Evolutionary conservation across 129 eudicot genomes (phyloP), one percentile per base, ranked within the genome.

Genomic region (Flaveria robusta): DNA sequence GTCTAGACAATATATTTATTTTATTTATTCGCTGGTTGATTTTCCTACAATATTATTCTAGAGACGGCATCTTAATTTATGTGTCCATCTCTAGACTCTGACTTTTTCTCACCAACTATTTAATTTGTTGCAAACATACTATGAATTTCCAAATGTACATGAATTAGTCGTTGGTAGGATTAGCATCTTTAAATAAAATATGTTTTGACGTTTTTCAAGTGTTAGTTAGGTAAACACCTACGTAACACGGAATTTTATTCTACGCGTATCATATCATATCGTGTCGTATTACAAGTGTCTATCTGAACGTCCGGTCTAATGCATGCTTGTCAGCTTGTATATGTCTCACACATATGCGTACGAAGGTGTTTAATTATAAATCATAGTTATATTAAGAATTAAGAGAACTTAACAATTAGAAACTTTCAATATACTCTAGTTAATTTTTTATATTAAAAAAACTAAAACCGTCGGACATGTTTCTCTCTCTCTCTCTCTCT

Each of bases 101-200:
- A 54, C 76, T n/a, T 71, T 54, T 52, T 18, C 27, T 52, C 64
- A 54, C 49, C 76, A 75, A 71, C 76, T 52, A 20, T 18, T 4
- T 19, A n/a, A 27, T 6, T 18, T 2, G 26, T 71, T n/a, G 11
- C 46, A 11, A 45, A 13, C 9, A 71, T 0, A 22, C n/a, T 24
- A 51, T 11, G 13, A 15, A 7, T 50, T 70, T 9, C 20, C 26
- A 71, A 50, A 31, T 50, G 37, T 26, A 60, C 18, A 59, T 24
- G 39, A 24, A 59, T 59, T 26, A 60, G 66, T 24, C 41, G 66
- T 60, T 12, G 66, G 19, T 26, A 24, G 31, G 12, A 58, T 10
- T 0, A 58, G 5, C n/a, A 19, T 18, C 39, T 34, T 0, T 34
- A 34, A 34, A 34, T 7, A 11, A 47, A 12, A 20, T 11, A 9